Evolutionary conservation across 2,329 filamentous ascomycete species (phyloP), one percentile per base, ranked within the genome.

Genomic region (Penicillium sp.): DNA sequence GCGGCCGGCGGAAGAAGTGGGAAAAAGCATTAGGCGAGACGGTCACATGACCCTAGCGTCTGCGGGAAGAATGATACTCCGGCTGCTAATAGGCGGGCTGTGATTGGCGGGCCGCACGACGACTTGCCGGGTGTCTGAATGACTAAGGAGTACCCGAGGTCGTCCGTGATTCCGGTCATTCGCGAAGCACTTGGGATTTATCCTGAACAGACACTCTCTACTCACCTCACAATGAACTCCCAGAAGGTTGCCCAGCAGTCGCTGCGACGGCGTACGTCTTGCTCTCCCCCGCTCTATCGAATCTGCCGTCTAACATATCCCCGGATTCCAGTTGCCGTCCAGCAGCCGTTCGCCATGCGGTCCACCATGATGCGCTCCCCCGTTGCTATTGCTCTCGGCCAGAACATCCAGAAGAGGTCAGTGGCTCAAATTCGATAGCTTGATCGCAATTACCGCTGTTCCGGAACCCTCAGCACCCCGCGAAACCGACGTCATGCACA

Each of bases 201-300:
- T 55, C 56, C 52, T 50, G 44, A 58, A 44, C 57, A 59, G 57
- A 63, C 52, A 58, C 56, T 51, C 53, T 52, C 47, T 57, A 55
- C 49, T 48, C 56, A 45, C 34, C 45, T 38, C 53, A 59, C 69
- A 76, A 79, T 81, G 77, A 69, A 79, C 62, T 75, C 76, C 51
- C 77, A 79, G 63, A 77, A 77, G 69, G 66, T 77, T 67, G 71
- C 74, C 52, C 77, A 80, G 64, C 74, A 76, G 62, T 77, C 77
- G 57, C 68, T 78, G 67, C 73, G 77, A 70, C 77, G 78, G 69
- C 69, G 78, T 81, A 79, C 61, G 76, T 73, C 4, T n/a, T 40
- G 10, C 21, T 14, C 22, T 40, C 1, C n/a, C n/a, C 13, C 4
- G 21, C 13, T 14, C n/a, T n/a, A 22, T 54, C 47, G 54, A 62